Conservation (phyloP, 2,329 filamentous ascomycete genomes). For the Westerdykella ornata region DNA sequence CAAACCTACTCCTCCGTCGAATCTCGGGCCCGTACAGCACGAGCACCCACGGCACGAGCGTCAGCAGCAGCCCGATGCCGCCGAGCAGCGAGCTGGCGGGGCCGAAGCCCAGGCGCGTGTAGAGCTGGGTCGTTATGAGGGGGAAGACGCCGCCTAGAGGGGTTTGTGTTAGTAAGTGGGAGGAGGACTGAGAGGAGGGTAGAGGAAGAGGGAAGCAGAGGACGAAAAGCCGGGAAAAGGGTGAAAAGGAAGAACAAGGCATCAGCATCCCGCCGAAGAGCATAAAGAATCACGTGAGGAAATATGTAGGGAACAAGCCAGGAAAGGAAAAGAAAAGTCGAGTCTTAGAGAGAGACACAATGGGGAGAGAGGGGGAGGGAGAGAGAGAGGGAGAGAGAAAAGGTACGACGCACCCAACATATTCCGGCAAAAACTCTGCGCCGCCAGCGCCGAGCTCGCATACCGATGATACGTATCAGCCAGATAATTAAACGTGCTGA, state of each 20-base stretch:
- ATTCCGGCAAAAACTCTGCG: constrained; percentile 81
- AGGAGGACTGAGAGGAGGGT: too few relatives aligned
- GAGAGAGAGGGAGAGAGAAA: background rate
- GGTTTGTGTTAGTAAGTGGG: constrained; percentile 5
- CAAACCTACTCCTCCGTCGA: constrained; percentile 68
- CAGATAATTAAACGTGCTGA: constrained; percentile 88
- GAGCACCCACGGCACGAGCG: constrained; percentile 80
- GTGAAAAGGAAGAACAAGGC: too few relatives aligned
- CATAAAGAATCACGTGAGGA: too few relatives aligned
- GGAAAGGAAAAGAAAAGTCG: too few relatives aligned
- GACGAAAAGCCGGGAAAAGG: too few relatives aligned
- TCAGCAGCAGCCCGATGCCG: constrained; percentile 59
- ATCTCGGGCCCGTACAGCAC: constrained; percentile 73
- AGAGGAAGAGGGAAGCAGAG: too few relatives aligned
- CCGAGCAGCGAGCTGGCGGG: constrained; percentile 70
- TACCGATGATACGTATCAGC: constrained; percentile 83
- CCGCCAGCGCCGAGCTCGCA: constrained; percentile 76
- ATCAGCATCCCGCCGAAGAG: too few relatives aligned
- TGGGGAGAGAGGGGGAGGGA: background rate
- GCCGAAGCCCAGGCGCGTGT: constrained; percentile 62
- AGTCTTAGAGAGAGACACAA: background rate
- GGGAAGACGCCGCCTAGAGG: constrained; percentile 62
- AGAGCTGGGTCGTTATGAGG: constrained; percentile 67
- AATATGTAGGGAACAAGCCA: too few relatives aligned
- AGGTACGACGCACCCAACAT: constrained; percentile 49